A percentile compares a stretch with the other conserved stretches of the same genome.
Evolutionary conservation across 2,329 filamentous ascomycete species (phyloP).

Genomic region (Fusarium decemcellulare): DNA sequence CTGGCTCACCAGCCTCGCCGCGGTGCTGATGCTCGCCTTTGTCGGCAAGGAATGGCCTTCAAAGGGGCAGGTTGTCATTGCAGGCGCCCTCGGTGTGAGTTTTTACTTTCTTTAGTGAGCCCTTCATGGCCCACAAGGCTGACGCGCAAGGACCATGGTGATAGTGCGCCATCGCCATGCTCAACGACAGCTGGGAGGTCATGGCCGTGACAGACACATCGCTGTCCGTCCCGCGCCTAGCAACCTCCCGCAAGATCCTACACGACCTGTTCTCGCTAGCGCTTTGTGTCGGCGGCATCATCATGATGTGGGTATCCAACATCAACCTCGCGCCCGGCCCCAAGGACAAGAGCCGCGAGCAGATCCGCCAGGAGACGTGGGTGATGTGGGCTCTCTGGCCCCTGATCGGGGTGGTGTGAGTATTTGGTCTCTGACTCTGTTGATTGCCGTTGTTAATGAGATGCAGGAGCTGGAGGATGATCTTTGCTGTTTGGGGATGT

Average conservation of each 20-base stretch:
- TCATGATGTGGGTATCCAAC: constrained; percentile 52
- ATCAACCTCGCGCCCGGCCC: constrained; percentile 33
- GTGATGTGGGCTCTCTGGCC: constrained; percentile 42
- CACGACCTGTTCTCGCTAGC: constrained; percentile 53
- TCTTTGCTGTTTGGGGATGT: constrained; percentile 50
- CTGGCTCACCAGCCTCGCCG: constrained; percentile 51
- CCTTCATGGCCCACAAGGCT: constrained; percentile 9
- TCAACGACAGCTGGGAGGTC: constrained; percentile 57
- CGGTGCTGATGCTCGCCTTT: constrained; percentile 51
- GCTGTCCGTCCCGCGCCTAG: constrained; percentile 44
- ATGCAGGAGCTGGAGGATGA: constrained; percentile 44
- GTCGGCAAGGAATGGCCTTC: constrained; percentile 51
- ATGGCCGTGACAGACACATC: constrained; percentile 47
- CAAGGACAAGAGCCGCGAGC: constrained; percentile 11
- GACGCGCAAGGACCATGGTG: constrained; percentile 4
- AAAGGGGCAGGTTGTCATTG: constrained; percentile 47
- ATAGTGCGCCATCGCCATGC: constrained; percentile 50
- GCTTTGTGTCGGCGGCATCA: constrained; percentile 52
- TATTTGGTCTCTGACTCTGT: background rate
- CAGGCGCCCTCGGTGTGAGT: constrained; percentile 52
- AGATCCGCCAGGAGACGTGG: constrained; percentile 34
- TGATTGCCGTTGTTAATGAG: background rate
- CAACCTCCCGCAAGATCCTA: constrained; percentile 47
- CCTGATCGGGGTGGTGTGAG: constrained; percentile 47
- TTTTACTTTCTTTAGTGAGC: background rate